Evolutionary conservation across 2,329 filamentous ascomycete species (phyloP), one percentile per base, ranked within the genome.

Genomic region (Lecanoromycetidae sp.): DNA sequence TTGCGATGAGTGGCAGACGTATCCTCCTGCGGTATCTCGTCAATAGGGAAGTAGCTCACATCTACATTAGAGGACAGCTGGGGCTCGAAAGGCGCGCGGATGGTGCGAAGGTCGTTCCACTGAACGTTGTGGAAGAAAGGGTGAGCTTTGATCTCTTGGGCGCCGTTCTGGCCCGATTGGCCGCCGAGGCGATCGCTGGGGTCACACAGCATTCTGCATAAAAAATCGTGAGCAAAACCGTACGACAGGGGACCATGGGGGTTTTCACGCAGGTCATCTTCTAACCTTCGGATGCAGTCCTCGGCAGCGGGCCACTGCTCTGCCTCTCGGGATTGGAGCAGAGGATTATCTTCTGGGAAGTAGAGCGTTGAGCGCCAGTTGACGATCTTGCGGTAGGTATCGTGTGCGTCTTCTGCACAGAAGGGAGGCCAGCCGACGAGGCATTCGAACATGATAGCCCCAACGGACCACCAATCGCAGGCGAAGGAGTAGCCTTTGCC

Each of bases 381-480:
- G 58, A 98, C 87, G 64, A 98, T 98, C 76, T 98, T 98, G 56
- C 90, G 83, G 69, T 98, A 98, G 1, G 91, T 96, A 65, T 96
- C 91, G 61, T 94, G 90, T 51, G 87, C 85, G 63, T 96, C 90
- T 64, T 98, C 91, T 17, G 91, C 90, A 64, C 91, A 98, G 76
- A 98, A 98, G 25, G 91, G 91, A 46, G 91, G 91, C 91, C 91
- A 98, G 58, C 91, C 91, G 52, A 98, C 87, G 56, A 98, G 74
- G 66, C 91, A 98, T 67, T 98, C 91, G 60, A 96, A 98, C 91
- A 98, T 96, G 68, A 98, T 98, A 36, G 91, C 95, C 44, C 91
- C 91, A 41, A 98, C 76, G 19, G 86, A 94, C 91, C 91, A 98
- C 91, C 91, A 98, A 71, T 98, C 91, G 64, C 91, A 98, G 62